Evolutionary conservation across 192 early-diverging fungal species (phyloP).

Genomic region (Coemansia sp.): DNA sequence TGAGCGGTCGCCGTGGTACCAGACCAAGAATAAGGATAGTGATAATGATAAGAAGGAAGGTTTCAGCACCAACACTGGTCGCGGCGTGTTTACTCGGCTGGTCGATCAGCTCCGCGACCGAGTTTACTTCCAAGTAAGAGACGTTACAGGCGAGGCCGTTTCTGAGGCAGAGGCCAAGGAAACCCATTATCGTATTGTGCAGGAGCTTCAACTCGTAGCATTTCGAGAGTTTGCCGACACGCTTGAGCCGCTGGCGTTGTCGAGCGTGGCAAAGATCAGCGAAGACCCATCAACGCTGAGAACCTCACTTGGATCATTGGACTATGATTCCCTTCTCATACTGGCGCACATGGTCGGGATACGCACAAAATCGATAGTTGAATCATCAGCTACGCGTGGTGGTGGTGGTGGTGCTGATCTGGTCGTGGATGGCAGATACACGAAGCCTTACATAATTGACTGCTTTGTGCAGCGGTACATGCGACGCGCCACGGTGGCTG

Average conservation of each 20-base stretch:
- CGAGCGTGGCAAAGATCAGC: conserved; percentile 70
- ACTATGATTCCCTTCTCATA: conserved; percentile 48
- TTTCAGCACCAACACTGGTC: conserved; percentile 38
- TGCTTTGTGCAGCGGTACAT: conserved; percentile 27
- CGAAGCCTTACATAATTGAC: conserved; percentile 61
- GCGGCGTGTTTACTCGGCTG: conserved; percentile 64
- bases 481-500: conserved; percentile 1
- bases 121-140: conserved; percentile 73
- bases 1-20: conserved; percentile 11
- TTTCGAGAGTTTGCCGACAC: conserved; percentile 68
- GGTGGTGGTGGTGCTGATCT: conserved; percentile 10
- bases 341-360: conserved; percentile 68
- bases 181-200: conserved; percentile 62
- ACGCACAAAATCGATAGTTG: conserved; percentile 54
- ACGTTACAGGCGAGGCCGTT: conserved; percentile 76
- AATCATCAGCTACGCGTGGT: conserved; percentile 4
- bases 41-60: background rate
- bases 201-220: conserved; percentile 70
- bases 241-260: conserved; percentile 74
- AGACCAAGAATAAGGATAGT: background rate
- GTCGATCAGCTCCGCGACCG: conserved; percentile 65
- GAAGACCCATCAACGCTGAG: conserved; percentile 41
- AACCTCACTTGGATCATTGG: conserved; percentile 58
- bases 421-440: conserved; percentile 9
- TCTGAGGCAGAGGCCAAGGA: conserved; percentile 65